Evolutionary conservation across 2,329 filamentous ascomycete species (phyloP).

Genomic region (Colletotrichum liriopes): DNA sequence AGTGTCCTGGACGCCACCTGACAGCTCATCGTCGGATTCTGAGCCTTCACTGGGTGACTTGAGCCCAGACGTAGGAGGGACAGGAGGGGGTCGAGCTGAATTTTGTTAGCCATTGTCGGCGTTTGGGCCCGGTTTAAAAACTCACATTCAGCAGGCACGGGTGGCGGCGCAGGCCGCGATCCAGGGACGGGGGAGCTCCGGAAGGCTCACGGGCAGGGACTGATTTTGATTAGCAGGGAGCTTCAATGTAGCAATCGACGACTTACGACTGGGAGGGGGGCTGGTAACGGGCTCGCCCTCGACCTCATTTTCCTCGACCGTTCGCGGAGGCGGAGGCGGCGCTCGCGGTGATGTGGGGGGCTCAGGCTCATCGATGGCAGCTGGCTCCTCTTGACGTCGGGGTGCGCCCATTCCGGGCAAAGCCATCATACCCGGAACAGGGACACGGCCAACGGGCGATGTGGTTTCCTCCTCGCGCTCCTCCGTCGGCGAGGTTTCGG

Average conservation of each 20-base stretch:
- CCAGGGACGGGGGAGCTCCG: constrained; percentile 64
- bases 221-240: constrained; percentile 51
- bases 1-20: constrained; percentile 56
- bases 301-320: constrained; percentile 65
- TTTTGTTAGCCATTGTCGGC: constrained; percentile 8
- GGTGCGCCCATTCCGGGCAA: constrained; percentile 81
- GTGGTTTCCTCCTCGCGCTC: constrained; percentile 59
- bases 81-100: constrained; percentile 75
- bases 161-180: constrained; percentile 69
- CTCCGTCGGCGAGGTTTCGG: constrained; percentile 53
- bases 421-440: constrained; percentile 72
- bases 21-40: constrained; percentile 91
- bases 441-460: constrained; percentile 63
- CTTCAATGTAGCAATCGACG: constrained; percentile 43
- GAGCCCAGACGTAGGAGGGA: constrained; percentile 63
- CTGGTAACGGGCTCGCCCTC: constrained; percentile 48
- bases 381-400: constrained; percentile 60
- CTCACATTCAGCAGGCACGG: constrained; percentile 75
- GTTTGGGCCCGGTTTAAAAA: constrained; percentile 42
- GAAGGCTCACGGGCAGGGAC: constrained; percentile 52
- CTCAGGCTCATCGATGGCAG: constrained; percentile 67
- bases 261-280: constrained; percentile 37
- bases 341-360: constrained; percentile 57
- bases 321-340: constrained; percentile 57
- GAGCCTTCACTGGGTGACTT: constrained; percentile 82